A percentile compares a stretch with the other conserved stretches of the same genome.
Evolutionary conservation across 2,329 filamentous ascomycete genomes (phyloP).

Genomic region (Acrodontium crateriforme): DNA sequence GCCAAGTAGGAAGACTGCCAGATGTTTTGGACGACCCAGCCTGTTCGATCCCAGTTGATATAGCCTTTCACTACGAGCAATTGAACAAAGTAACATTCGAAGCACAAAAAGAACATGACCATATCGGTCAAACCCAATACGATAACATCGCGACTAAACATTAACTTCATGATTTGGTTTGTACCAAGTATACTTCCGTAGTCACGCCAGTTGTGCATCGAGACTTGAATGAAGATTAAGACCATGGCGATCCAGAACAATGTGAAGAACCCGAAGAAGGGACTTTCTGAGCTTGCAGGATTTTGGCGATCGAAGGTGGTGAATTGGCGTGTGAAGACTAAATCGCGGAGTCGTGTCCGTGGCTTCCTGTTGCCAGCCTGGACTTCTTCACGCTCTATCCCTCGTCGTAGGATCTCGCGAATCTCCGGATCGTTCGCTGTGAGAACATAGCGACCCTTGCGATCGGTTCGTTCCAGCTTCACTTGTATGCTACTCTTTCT

Average conservation of each 20-base stretch:
- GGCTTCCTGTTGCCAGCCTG: slow-evolving; percentile 21
- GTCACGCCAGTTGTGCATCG: slow-evolving; percentile 52
- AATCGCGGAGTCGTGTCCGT: slow-evolving; percentile 34
- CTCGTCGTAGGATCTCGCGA: slow-evolving; percentile 30
- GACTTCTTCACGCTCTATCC: slow-evolving; percentile 29
- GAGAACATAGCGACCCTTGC: slow-evolving; percentile 34
- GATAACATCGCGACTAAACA: slow-evolving; percentile 44
- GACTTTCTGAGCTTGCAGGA: slow-evolving; percentile 46
- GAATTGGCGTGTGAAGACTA: slow-evolving; percentile 60
- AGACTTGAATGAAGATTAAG: slow-evolving; percentile 53
- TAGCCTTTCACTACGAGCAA: slow-evolving; percentile 43
- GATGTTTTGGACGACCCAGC: slow-evolving; percentile 62
- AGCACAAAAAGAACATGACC: slow-evolving; percentile 52
- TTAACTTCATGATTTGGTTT: slow-evolving; percentile 58
- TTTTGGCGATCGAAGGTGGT: slow-evolving; percentile 62
- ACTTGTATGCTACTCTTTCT: slow-evolving; percentile 32
- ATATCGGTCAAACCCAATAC: slow-evolving; percentile 49
- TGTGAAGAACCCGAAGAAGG: slow-evolving; percentile 68
- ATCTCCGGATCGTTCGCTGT: slow-evolving; percentile 37
- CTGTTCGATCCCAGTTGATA: slow-evolving; percentile 51
- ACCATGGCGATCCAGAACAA: slow-evolving; percentile 63
- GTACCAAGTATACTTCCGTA: slow-evolving; percentile 55
- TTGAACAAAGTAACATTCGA: slow-evolving; percentile 53
- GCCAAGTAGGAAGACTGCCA: slow-evolving; percentile 57
- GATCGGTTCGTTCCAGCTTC: slow-evolving; percentile 31